Conservation (phyloP, 2,329 filamentous ascomycete species). For the Ceratocystis variospora region DNA sequence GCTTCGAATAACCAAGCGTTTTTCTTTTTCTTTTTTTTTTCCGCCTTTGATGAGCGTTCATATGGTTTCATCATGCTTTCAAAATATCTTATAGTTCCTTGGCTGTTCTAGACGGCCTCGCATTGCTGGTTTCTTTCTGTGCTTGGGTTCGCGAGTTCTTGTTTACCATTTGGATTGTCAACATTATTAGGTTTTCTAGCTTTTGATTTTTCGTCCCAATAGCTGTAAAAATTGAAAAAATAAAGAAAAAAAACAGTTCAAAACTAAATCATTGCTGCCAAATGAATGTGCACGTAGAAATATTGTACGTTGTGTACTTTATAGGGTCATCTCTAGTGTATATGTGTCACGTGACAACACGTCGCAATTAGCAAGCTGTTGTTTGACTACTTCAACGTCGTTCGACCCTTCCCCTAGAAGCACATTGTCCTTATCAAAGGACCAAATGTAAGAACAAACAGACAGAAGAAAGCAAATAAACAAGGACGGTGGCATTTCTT, state of each 20-base stretch:
- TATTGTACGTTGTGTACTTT: too few species aligned
- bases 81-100: conserved; percentile 1
- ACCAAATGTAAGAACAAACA: not conserved
- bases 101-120: conserved; percentile 13
- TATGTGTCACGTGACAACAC: not conserved
- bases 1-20: not conserved
- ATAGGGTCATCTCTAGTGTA: not conserved
- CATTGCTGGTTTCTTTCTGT: conserved; percentile 13
- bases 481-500: not conserved
- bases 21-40: not conserved
- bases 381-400: not conserved
- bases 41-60: not conserved
- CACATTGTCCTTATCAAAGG: not conserved
- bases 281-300: not conserved
- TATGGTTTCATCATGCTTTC: not conserved
- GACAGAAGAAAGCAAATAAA: not conserved
- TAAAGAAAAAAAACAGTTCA: conserved; percentile 17
- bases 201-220: conserved; percentile 10
- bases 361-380: not conserved
- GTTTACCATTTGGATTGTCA: conserved; percentile 13
- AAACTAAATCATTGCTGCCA: not conserved
- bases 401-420: not conserved
- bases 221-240: conserved; percentile 6
- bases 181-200: conserved; percentile 9
- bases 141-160: conserved; percentile 15